A percentile compares a stretch with the other conserved stretches of the same genome.
Conservation (phyloP, 371 early-diverging fungal genomes). For the Actinomucor elegans region DNA sequence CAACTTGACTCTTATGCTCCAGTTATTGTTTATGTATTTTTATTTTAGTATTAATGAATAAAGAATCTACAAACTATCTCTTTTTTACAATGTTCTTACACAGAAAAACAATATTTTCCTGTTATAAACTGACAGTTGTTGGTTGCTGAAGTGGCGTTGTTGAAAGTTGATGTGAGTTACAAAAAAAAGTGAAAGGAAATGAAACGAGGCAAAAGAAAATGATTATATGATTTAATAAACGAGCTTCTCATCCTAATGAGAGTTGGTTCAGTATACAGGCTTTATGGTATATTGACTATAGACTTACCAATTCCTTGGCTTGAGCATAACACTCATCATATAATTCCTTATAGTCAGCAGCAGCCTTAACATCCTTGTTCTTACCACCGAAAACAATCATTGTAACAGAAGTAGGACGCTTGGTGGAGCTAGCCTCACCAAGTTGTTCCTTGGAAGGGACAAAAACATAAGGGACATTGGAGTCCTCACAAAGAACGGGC, state of each 20-base stretch:
- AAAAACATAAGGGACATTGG: constrained; percentile 93
- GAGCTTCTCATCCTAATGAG: constrained; percentile 33
- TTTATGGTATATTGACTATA: not conserved
- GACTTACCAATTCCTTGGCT: constrained; percentile 67
- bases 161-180: too few relatives aligned
- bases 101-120: too few relatives aligned
- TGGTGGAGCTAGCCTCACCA: constrained; percentile 88
- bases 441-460: constrained; percentile 93
- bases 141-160: too few relatives aligned
- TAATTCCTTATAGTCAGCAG: constrained; percentile 81
- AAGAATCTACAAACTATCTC: too few relatives aligned
- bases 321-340: constrained; percentile 74
- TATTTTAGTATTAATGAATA: too few relatives aligned
- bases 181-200: too few relatives aligned
- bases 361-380: constrained; percentile 64
- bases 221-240: constrained; percentile 36
- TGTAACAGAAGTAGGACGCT: constrained; percentile 91
- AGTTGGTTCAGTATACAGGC: not conserved
- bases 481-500: constrained; percentile 97
- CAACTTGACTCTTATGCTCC: too few relatives aligned
- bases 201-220: too few relatives aligned
- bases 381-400: constrained; percentile 87
- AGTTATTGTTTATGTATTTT: too few relatives aligned
- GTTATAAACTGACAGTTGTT: too few relatives aligned
- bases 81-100: too few relatives aligned